phyloP scores from a whole-genome alignment of 2,329 filamentous ascomycete genomes.

The Endothia cerciana region DNA sequence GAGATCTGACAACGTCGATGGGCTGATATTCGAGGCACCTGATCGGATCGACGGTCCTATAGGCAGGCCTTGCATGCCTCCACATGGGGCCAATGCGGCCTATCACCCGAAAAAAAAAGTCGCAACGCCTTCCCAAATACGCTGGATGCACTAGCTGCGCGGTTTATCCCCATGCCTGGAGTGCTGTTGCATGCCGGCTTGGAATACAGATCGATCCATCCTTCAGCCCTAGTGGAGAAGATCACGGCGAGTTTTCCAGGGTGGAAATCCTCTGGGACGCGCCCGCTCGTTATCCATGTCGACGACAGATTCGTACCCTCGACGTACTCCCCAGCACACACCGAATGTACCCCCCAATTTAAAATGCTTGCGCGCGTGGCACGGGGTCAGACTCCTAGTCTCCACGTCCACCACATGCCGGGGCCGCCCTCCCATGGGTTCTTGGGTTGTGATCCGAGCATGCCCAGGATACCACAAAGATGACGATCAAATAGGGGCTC shows the following conservation, averaged over 20 bases:
- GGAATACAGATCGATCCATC: constrained; percentile 15
- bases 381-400: not conserved
- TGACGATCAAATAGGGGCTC: not conserved
- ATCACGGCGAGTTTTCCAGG: constrained; percentile 1
- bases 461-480: not conserved
- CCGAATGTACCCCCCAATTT: not conserved
- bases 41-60: not conserved
- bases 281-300: constrained; percentile 1
- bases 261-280: not conserved
- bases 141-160: not conserved
- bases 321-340: not conserved
- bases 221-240: constrained; percentile 22
- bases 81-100: not conserved
- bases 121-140: constrained; percentile 2
- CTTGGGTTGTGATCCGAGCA: not conserved
- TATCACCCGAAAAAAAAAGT: not conserved
- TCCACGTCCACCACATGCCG: not conserved
- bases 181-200: constrained; percentile 10
- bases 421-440: not conserved
- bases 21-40: constrained; percentile 4
- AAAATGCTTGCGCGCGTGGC: not conserved
- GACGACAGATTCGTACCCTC: not conserved
- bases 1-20: not conserved
- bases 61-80: not conserved
- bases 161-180: not conserved